These are phyloP conservation scores for Ceratocystis lukuohia DNA, from an alignment of 2,329 filamentous ascomycete species.

Conservation along the genomic window DNA sequence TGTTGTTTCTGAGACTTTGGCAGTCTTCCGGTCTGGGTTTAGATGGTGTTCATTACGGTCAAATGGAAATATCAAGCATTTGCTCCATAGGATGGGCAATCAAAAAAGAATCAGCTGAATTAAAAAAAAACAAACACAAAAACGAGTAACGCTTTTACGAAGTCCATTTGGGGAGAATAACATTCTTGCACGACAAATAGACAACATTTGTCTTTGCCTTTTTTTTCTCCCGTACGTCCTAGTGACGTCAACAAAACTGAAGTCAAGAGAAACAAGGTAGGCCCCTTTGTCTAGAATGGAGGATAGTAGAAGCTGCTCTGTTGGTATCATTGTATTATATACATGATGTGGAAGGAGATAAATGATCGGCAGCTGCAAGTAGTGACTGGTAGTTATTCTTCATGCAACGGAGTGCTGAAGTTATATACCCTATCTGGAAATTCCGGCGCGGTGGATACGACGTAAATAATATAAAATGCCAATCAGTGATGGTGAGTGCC, in stretches of 20 bases:
- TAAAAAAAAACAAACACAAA: constrained; percentile 18
- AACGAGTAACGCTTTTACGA: constrained; percentile 16
- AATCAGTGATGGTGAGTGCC: no score
- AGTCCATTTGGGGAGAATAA: constrained; percentile 1
- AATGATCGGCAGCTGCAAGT: no score
- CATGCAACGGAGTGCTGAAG: no score
- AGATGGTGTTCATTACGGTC: constrained; percentile 49
- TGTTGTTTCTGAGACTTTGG: constrained; percentile 38
- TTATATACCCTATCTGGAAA: no score
- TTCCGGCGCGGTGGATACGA: no score
- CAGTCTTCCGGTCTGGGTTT: constrained; percentile 34
- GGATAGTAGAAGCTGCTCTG: no score
- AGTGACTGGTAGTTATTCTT: no score
- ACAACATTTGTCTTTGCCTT: not conserved
- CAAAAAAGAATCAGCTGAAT: constrained; percentile 21
- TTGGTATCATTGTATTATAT: no score
- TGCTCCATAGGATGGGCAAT: constrained; percentile 23
- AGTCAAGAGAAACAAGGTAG: not conserved
- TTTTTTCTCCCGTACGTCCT: not conserved
- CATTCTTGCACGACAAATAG: not conserved
- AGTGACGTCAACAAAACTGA: not conserved
- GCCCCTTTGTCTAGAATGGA: no score
- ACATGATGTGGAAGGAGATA: no score
- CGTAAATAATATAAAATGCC: no score
- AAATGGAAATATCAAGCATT: constrained; percentile 47